phyloP scores from a whole-genome alignment of 177 flowering plant genomes.

The Tripterygium wilfordii region DNA sequence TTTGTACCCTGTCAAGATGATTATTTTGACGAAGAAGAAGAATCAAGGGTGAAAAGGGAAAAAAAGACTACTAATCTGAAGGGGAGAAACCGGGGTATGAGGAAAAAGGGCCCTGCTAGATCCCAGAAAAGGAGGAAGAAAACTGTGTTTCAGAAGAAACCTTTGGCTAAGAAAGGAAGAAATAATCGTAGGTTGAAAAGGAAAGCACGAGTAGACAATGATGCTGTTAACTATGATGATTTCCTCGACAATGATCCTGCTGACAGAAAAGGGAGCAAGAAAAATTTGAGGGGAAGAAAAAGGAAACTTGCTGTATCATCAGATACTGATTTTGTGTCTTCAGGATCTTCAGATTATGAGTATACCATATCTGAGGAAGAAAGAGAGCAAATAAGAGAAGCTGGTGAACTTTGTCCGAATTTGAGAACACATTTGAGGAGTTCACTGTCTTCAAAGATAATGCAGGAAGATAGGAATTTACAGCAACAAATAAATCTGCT shows the following conservation, averaged over 20 bases:
- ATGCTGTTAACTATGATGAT: slow-evolving; percentile 18
- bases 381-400: slow-evolving; percentile 73
- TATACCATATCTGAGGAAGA: slow-evolving; percentile 90
- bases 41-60: slow-evolving; percentile 12
- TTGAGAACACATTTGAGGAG: slow-evolving; percentile 33
- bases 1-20: slow-evolving; percentile 54
- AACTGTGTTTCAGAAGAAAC: slow-evolving; percentile 20
- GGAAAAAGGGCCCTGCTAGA: slow-evolving; percentile 22
- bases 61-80: slow-evolving; percentile 24
- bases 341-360: slow-evolving; percentile 67
- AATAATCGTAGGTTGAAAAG: slow-evolving; percentile 14
- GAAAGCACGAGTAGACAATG: slow-evolving; percentile 11
- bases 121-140: slow-evolving; percentile 31
- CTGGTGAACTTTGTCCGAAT: slow-evolving; percentile 32
- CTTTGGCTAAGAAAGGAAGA: slow-evolving; percentile 21
- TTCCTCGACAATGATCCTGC: slow-evolving; percentile 10
- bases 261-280: slow-evolving; percentile 24
- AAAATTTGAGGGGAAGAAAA: slow-evolving; percentile 25
- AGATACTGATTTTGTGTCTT: slow-evolving; percentile 61
- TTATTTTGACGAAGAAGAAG: slow-evolving; percentile 59
- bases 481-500: slow-evolving; percentile 19
- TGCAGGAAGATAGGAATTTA: slow-evolving; percentile 15
- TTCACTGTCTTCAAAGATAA: slow-evolving; percentile 26
- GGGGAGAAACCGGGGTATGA: slow-evolving; percentile 12
- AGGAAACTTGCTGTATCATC: slow-evolving; percentile 27